Conservation (phyloP, 352 stramenopile species). For the Globisporangium cystogenes region DNA sequence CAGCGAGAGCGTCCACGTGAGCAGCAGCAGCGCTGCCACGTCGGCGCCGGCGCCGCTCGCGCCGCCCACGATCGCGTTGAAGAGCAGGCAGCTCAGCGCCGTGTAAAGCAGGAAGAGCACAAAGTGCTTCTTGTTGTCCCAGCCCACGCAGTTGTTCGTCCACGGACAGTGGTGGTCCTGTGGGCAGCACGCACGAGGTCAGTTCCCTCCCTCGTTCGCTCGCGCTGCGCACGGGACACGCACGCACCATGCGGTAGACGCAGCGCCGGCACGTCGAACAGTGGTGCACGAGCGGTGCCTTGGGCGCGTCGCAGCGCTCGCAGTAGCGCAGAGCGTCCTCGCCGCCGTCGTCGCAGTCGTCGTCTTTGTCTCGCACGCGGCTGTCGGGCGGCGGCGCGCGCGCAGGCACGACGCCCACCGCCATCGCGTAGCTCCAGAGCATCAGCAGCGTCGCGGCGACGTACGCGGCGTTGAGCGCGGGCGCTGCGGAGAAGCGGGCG, state of each 20-base stretch:
- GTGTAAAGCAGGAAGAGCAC: slow-evolving; percentile 79
- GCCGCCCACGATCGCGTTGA: slow-evolving; percentile 34
- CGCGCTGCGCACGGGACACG: background rate
- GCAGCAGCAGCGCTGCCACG: slow-evolving; percentile 30
- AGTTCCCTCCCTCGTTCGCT: background rate
- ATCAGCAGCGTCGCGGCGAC: slow-evolving; percentile 39
- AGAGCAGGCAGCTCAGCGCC: slow-evolving; percentile 52
- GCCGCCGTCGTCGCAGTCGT: background rate
- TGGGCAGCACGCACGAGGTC: background rate
- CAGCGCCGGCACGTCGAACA: slow-evolving; percentile 72
- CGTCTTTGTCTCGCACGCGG: slow-evolving; percentile 5
- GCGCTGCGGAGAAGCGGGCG: slow-evolving; percentile 19
- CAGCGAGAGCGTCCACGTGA: slow-evolving; percentile 45
- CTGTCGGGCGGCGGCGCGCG: slow-evolving; percentile 11
- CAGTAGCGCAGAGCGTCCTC: slow-evolving; percentile 47
- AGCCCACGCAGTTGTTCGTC: slow-evolving; percentile 83
- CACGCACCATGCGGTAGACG: slow-evolving; percentile 64
- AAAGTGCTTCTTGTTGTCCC: slow-evolving; percentile 83
- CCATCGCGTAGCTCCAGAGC: slow-evolving; percentile 72
- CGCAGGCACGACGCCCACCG: slow-evolving; percentile 26
- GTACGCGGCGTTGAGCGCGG: slow-evolving; percentile 33
- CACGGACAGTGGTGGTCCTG: slow-evolving; percentile 82
- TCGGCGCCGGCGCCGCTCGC: background rate
- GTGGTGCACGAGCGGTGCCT: slow-evolving; percentile 60
- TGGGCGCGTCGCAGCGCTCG: slow-evolving; percentile 64